Evolutionary conservation across 345 rosid genomes (phyloP), one percentile per base, ranked within the genome.

Genomic region (Eucalyptus erythrocorys): DNA sequence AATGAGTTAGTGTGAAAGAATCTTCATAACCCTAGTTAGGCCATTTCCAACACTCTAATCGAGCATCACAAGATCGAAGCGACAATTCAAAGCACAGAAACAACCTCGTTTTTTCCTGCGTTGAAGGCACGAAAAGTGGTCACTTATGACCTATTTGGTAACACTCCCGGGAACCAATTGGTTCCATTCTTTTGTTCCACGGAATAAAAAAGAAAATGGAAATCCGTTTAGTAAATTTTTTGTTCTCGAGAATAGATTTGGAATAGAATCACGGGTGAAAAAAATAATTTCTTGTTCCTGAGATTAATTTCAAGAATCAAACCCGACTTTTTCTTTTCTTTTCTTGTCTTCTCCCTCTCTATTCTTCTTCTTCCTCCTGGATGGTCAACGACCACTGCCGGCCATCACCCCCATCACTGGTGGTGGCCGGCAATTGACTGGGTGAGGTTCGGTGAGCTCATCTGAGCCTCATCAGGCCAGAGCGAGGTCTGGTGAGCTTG

Each of bases 301-400:
- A 50, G 8, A 50, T 16, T 1, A 50, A 50, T 50, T 50, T 50
- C 53, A 50, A 50, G 3, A 49, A 50, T 50, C 8, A 50, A 50
- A 21, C 53, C 53, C 8, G 1, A 50, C 21, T 16, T 50, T 50
- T 50, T 50, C 53, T 50, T 50, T 49, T 49, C 51, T 48, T 49
- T 49, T 49, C 53, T 50, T 50, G 1, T 50, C 8, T 50, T 50
- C 21, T 50, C 53, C 21, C 16, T 16, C 53, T 16, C 6, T 50
- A 1, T 50, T 50, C 53, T 50, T 6, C 4, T 50, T 50, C 21
- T 50, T 50, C 1, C 53, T 50, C 53, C 21, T 6, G 6, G 53
- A 50, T 50, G 53, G 53, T 50, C 0, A 17, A 8, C 8, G 0
- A 50, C 53, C 53, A 50, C 3, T 17, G 22, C 8, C 0, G 1